Conservation (phyloP, 257 asterid species). For the Jacaranda mimosifolia region DNA sequence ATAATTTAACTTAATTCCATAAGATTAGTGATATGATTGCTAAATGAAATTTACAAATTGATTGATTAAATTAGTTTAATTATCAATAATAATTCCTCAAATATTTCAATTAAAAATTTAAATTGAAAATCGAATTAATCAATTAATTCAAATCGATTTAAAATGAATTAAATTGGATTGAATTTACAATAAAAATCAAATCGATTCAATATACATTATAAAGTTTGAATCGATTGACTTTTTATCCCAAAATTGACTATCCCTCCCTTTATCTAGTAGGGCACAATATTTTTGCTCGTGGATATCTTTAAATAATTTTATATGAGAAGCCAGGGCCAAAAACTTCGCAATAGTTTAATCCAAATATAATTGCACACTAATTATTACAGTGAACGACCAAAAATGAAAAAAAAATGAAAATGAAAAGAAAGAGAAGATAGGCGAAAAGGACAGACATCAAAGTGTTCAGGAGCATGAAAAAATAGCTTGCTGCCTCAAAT, state of each 20-base stretch:
- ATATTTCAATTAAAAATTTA: too few species aligned
- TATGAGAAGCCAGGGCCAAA: too few species aligned
- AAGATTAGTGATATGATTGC: too few species aligned
- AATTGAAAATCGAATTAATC: too few species aligned
- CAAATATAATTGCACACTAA: neutral
- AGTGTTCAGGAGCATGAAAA: slow-evolving; percentile 75
- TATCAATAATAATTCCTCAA: too few species aligned
- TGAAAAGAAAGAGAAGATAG: neutral
- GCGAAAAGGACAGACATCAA: slow-evolving; percentile 53
- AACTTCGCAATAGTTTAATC: slow-evolving; percentile 83
- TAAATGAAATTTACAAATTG: too few species aligned
- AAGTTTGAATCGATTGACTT: too few species aligned
- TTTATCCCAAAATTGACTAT: too few species aligned
- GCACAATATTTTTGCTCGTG: slow-evolving; percentile 67
- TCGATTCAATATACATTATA: slow-evolving; percentile 72
- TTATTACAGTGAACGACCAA: neutral
- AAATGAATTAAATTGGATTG: slow-evolving; percentile 71
- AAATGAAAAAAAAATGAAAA: neutral
- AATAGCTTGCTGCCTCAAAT: slow-evolving; percentile 60
- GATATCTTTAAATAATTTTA: slow-evolving; percentile 77
- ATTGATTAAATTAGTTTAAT: too few species aligned
- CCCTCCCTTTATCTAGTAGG: slow-evolving; percentile 95
- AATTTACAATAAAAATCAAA: too few species aligned
- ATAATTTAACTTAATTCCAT: too few species aligned
- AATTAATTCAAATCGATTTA: too few species aligned